Conservation (phyloP, 106 monocot genomes). For the Gastrodia elata region DNA sequence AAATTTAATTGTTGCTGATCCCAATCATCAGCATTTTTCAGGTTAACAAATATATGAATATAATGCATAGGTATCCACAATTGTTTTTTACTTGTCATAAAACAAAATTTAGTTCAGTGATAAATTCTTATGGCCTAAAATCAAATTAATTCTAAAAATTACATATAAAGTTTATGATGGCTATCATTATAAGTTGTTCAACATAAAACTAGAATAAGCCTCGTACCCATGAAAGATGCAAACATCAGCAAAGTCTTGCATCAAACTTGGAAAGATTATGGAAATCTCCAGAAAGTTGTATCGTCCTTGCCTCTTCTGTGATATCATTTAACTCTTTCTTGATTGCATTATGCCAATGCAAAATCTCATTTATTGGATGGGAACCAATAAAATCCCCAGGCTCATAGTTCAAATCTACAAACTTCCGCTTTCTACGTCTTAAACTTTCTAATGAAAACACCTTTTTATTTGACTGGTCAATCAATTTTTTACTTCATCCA, state of each 20-base stretch:
- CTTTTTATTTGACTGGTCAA: slow-evolving; percentile 17
- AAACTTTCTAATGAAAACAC: slow-evolving; percentile 22
- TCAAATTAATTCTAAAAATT: too few species aligned
- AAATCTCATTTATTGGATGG: slow-evolving; percentile 90
- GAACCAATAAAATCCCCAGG: slow-evolving; percentile 10
- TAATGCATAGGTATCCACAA: too few species aligned
- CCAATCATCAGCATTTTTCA: too few species aligned
- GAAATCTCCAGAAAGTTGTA: slow-evolving; percentile 74
- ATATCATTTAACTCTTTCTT: slow-evolving; percentile 76
- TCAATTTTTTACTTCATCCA: too few species aligned
- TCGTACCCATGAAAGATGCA: slow-evolving; percentile 93
- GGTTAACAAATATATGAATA: too few species aligned
- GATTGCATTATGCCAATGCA: slow-evolving; percentile 96
- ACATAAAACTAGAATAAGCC: slow-evolving; percentile 4
- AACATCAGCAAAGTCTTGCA: slow-evolving; percentile 85
- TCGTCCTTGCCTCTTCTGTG: slow-evolving; percentile 77
- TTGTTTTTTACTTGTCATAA: too few species aligned
- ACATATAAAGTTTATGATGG: neutral
- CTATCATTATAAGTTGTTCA: neutral
- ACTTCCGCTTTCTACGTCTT: slow-evolving; percentile 66
- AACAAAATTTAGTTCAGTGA: too few species aligned
- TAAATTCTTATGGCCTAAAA: too few species aligned
- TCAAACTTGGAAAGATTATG: slow-evolving; percentile 78
- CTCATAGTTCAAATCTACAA: slow-evolving; percentile 20
- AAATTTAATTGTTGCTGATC: too few species aligned